phyloP scores from a whole-genome alignment of 1,139 yeast species.

The Suhomyces guaymorum region DNA sequence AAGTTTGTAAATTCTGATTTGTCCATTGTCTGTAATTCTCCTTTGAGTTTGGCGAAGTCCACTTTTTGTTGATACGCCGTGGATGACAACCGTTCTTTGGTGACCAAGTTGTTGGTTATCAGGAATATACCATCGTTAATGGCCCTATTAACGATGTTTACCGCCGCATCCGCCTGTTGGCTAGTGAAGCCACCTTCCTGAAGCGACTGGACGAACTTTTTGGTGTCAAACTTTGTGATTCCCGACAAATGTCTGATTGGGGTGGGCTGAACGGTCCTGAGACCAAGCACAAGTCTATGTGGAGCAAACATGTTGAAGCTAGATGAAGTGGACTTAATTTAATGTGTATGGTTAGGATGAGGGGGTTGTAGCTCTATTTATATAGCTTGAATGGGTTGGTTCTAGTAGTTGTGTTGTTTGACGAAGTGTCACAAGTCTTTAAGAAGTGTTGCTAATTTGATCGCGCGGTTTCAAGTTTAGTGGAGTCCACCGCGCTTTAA shows the following conservation, averaged over 20 bases:
- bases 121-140: slow-evolving; percentile 79
- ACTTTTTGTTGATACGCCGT: slow-evolving; percentile 94
- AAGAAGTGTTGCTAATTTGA: too few species aligned
- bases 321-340: too few species aligned
- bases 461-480: too few species aligned
- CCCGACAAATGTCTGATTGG: slow-evolving; percentile 26
- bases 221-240: slow-evolving; percentile 70
- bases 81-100: slow-evolving; percentile 77
- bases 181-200: slow-evolving; percentile 71
- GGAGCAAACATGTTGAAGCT: neutral
- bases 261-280: neutral
- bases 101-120: slow-evolving; percentile 73
- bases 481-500: too few species aligned
- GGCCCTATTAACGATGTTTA: slow-evolving; percentile 71
- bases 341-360: too few species aligned
- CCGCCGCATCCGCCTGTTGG: slow-evolving; percentile 80
- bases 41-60: slow-evolving; percentile 90
- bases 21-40: slow-evolving; percentile 87
- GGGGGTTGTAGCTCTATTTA: too few species aligned
- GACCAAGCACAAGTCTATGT: neutral
- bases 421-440: too few species aligned
- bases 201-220: slow-evolving; percentile 68
- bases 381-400: too few species aligned
- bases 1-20: slow-evolving; percentile 79
- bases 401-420: too few species aligned